Evolutionary conservation across 768 basidiomycete genomes (phyloP), one percentile per base, ranked within the genome.

Genomic region (Trametes cingulata): DNA sequence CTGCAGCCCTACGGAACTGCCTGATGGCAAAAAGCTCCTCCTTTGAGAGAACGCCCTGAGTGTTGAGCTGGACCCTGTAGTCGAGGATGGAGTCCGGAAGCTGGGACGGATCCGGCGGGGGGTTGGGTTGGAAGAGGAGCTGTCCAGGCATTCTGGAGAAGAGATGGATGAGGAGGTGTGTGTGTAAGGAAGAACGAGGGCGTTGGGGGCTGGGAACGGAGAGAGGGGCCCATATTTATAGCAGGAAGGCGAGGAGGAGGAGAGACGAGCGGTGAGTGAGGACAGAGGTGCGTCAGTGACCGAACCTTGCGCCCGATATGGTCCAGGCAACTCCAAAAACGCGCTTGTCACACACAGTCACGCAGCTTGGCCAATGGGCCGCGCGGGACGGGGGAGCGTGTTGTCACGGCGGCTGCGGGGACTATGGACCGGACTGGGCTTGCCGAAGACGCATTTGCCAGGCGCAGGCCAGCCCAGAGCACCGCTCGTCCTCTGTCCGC

Each of bases 41-140:
- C 1, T 69, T 29, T 13, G 81, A 69, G 33, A 90, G 79, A 52
- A 76, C 78, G 52, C 78, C 67, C 50, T 78, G 75, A 19, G 75
- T 75, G 58, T 82, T 68, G 64, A 86, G 77, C 40, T 80, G 68
- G 46, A 85, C 80, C 3, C 78, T 72, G 49, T 76, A 77, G 20
- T 84, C 72, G 19, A 83, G 75, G 49, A 88, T 67, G 13, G 80
- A 72, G 37, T 87, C 83, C 0, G 88, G 82, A 41, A 93, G 80
- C 27, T 76, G 80, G 35, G 90, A 91, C 1, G 84, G 75, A 56
- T 89, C 89, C 5, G 90, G 77, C 51, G 86, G 83, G 3, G 90
- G 88, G 63, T 89, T 88, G 41, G 87, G 78, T 66, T 82, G 76
- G n/a, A 74, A 73, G 43, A 87, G 75, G 40, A 73, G 70, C 65